Evolutionary conservation across 2,329 filamentous ascomycete genomes (phyloP), one percentile per base, ranked within the genome.

Genomic region (Phaeomoniella chlamydospora): DNA sequence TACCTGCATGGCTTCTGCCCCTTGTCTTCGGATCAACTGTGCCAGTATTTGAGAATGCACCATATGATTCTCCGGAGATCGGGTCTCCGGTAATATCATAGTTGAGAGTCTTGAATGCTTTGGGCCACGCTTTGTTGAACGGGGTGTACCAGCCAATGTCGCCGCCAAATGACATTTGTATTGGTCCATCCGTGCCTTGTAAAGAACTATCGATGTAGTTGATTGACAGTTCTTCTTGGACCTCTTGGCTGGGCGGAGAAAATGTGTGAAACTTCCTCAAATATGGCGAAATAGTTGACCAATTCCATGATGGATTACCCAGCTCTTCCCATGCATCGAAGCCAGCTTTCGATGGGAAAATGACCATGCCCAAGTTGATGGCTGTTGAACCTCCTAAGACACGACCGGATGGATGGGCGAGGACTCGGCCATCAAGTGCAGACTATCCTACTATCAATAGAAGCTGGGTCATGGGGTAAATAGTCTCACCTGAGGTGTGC

Each of bases 1-100:
- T 49, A 2, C 53, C 56, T 0, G 61, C 49, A 40, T 64, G 67
- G 12, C 58, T 63, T 26, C 64, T 49, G 3, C 50, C 51, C 10
- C 39, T 49, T 29, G 45, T 47, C 11, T 29, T 35, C 11, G 46
- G 55, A 16, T 61, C 46, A 2, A 57, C 49, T 1, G 59, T 50
- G 37, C 42, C 40, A 35, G 55, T 12, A 37, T 53, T 51, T 29
- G 53, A 54, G 54, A 60, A 62, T 39, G 52, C 44, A 13, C 62
- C 49, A 35, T 53, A 49, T 39, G 51, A 61, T 33, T 46, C 52
- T 31, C 61, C 61, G 3, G 51, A 41, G 12, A 64, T 54, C 15
- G 56, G 53, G 18, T 53, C 49, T 2, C 38, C 33, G 2, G 42
- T 41, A 9, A 43, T 41, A 13, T 43, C 13, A 39, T 45, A 49